Percentiles rank a stretch among this genome's conserved stretches.
phyloP scores from a whole-genome alignment of 331 rosid genomes.

The Malus hybrid region DNA sequence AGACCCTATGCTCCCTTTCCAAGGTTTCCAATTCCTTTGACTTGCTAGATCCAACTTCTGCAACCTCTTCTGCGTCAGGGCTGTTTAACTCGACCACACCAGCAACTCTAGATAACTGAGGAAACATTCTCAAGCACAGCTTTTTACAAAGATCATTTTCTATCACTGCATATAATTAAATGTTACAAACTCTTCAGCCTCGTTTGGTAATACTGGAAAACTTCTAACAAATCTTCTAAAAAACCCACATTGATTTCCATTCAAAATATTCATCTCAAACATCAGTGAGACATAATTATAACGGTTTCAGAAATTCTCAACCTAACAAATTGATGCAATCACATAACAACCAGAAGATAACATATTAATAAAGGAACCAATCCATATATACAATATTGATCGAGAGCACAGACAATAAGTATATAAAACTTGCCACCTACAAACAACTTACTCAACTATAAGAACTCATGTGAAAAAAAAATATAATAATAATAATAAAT shows the following conservation, averaged over 20 bases:
- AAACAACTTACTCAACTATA: not conserved
- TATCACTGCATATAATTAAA: constrained; percentile 53
- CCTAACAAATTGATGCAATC: not conserved
- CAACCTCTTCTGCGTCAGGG: constrained; percentile 21
- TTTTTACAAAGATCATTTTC: constrained; percentile 56
- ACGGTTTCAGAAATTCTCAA: not conserved
- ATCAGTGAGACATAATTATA: not conserved
- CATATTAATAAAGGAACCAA: not conserved
- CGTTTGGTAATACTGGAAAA: not conserved
- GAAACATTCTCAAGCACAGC: constrained; percentile 78
- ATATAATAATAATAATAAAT: too few species aligned
- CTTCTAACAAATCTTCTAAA: not conserved
- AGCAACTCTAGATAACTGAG: constrained; percentile 58
- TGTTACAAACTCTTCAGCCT: constrained; percentile 12
- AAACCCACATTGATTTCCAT: not conserved
- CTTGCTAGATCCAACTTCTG: constrained; percentile 54
- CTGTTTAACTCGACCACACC: constrained; percentile 46
- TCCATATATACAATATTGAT: not conserved
- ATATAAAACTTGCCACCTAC: not conserved
- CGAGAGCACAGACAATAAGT: not conserved
- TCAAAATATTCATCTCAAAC: not conserved
- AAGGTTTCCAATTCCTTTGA: constrained; percentile 42
- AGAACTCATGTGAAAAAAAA: not conserved
- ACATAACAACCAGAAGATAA: not conserved
- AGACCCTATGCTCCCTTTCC: constrained; percentile 61